Evolutionary conservation across 2,329 filamentous ascomycete species (phyloP).

Genomic region (Myriosclerotinia curreyana): DNA sequence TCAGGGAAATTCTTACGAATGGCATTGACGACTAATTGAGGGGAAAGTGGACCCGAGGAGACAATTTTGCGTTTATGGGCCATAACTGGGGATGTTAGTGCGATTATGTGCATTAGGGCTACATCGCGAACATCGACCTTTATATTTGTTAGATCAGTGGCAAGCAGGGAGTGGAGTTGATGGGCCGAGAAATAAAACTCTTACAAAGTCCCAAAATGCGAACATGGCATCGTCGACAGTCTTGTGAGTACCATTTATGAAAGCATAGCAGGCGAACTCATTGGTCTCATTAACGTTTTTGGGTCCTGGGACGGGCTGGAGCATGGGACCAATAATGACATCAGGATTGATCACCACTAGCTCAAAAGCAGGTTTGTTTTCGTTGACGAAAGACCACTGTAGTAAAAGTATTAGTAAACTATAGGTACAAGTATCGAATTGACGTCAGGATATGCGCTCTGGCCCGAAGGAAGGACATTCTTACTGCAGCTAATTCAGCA

Average conservation of each 20-base stretch:
- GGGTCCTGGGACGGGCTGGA: slow-evolving; percentile 58
- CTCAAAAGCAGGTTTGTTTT: slow-evolving; percentile 52
- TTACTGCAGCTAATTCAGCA: slow-evolving; percentile 56
- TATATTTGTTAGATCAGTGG: background rate
- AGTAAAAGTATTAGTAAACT: background rate
- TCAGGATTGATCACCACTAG: slow-evolving; percentile 60
- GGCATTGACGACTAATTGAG: slow-evolving; percentile 54
- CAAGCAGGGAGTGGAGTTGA: background rate
- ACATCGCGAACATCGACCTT: slow-evolving; percentile 53
- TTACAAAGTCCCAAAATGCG: slow-evolving; percentile 30
- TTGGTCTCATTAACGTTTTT: slow-evolving; percentile 68
- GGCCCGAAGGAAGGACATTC: background rate
- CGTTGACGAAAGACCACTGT: slow-evolving; percentile 55
- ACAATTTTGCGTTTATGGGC: slow-evolving; percentile 58
- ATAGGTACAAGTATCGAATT: background rate
- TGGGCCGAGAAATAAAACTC: slow-evolving; percentile 37
- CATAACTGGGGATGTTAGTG: slow-evolving; percentile 52
- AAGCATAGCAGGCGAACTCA: slow-evolving; percentile 47
- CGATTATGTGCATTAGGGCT: slow-evolving; percentile 57
- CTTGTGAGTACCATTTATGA: slow-evolving; percentile 51
- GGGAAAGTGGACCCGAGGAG: slow-evolving; percentile 56
- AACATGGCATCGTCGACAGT: slow-evolving; percentile 26
- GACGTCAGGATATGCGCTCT: background rate
- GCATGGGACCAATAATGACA: slow-evolving; percentile 58
- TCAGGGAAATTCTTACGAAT: slow-evolving; percentile 53